Evolutionary conservation across 805 yeast species (phyloP).

Genomic region (Ogataea degrootiae): DNA sequence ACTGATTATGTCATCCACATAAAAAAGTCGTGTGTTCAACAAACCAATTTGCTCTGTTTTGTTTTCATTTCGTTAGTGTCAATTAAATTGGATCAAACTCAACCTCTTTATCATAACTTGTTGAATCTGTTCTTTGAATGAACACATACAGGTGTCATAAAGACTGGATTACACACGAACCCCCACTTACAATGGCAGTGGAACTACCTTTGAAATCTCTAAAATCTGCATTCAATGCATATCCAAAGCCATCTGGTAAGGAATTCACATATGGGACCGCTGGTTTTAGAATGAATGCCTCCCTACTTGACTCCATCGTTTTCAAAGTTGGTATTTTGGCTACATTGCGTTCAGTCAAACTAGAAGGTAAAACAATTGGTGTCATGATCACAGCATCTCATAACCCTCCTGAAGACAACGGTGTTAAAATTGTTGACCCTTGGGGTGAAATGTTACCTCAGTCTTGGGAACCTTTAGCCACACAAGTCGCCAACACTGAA

Average conservation of each 20-base stretch:
- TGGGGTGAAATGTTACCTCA: conserved; percentile 83
- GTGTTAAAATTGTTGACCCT: conserved; percentile 93
- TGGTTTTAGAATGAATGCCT: conserved; percentile 81
- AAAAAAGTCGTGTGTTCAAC: background rate
- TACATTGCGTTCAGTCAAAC: conserved; percentile 67
- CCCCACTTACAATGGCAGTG: background rate
- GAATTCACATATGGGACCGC: conserved; percentile 88
- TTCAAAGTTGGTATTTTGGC: conserved; percentile 83
- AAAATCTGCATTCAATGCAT: conserved; percentile 17
- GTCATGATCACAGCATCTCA: conserved; percentile 96
- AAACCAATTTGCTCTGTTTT: background rate
- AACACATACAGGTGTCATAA: background rate
- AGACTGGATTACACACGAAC: too few species aligned
- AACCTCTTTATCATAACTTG: background rate
- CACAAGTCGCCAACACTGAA: conserved; percentile 68
- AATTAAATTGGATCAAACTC: background rate
- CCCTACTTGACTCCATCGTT: conserved; percentile 70
- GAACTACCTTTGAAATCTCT: conserved; percentile 7
- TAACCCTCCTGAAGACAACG: conserved; percentile 88
- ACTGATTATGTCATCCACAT: too few species aligned
- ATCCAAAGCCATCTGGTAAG: conserved; percentile 42
- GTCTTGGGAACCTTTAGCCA: conserved; percentile 80
- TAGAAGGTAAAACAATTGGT: conserved; percentile 73
- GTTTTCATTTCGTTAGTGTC: background rate
- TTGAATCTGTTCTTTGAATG: background rate